These are phyloP conservation scores for Phytophthora chlamydospora DNA, from an alignment of 352 stramenopile genomes.

Conservation along the genomic window DNA sequence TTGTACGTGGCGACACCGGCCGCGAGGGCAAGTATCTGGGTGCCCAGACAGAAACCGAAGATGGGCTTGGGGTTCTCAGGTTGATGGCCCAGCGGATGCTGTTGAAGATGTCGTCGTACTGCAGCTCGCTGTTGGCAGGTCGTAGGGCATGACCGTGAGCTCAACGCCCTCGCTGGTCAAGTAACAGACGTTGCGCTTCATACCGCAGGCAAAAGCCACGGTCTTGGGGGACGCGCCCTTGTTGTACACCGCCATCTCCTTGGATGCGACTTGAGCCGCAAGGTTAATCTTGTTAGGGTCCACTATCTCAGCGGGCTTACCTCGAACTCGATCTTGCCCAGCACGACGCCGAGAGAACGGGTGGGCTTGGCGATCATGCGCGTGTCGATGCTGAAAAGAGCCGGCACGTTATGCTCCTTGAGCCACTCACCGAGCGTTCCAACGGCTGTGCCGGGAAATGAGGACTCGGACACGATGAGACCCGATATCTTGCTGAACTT, in stretches of 20 bases:
- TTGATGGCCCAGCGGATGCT: conserved; percentile 90
- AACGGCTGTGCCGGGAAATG: conserved; percentile 96
- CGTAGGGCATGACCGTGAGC: conserved; percentile 94
- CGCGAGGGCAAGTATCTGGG: conserved; percentile 94
- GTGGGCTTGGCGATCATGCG: conserved; percentile 99
- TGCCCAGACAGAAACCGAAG: conserved; percentile 97
- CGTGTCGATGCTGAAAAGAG: conserved; percentile 97
- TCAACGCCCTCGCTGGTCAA: conserved; percentile 87
- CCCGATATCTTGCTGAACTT: conserved; percentile 95
- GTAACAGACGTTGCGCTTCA: conserved; percentile 98
- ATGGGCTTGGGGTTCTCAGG: conserved; percentile 85
- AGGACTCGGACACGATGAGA: conserved; percentile 98
- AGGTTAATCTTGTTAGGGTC: conserved; percentile 83
- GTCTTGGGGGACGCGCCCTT: conserved; percentile 76
- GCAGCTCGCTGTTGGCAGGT: conserved; percentile 81
- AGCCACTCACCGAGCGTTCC: conserved; percentile 94
- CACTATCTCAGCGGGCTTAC: conserved; percentile 47
- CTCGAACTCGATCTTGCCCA: conserved; percentile 96
- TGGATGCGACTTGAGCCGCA: conserved; percentile 65
- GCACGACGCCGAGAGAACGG: conserved; percentile 93
- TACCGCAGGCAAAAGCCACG: conserved; percentile 96
- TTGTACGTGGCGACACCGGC: conserved; percentile 92
- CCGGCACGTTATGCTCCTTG: conserved; percentile 92
- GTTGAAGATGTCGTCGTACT: conserved; percentile 96
- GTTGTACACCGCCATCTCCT: conserved; percentile 76